phyloP scores from a whole-genome alignment of 306 rosid species.

The Acacia acuminata region DNA sequence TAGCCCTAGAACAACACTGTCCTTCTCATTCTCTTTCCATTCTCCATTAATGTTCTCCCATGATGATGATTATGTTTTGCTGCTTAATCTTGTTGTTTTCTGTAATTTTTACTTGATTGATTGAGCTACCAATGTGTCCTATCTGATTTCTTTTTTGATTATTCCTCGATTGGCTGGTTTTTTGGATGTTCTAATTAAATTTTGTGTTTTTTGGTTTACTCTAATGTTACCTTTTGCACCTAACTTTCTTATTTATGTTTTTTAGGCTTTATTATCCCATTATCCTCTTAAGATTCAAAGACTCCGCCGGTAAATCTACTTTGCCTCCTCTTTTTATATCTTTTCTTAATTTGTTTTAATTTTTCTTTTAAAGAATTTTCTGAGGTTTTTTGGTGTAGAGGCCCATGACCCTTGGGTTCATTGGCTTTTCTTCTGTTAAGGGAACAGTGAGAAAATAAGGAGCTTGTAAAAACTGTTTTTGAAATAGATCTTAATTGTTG shows the following conservation, averaged over 20 bases:
- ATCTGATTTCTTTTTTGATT: background rate
- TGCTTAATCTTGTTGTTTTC: background rate
- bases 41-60: background rate
- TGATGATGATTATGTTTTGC: slow-evolving; percentile 1
- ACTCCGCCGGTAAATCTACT: slow-evolving; percentile 63
- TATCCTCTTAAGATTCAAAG: slow-evolving; percentile 68
- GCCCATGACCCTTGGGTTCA: background rate
- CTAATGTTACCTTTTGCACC: background rate
- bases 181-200: slow-evolving; percentile 8
- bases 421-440: slow-evolving; percentile 2
- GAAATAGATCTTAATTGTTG: background rate
- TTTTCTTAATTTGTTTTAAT: background rate
- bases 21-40: background rate
- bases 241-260: slow-evolving; percentile 15
- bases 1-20: background rate
- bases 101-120: background rate
- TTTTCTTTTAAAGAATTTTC: background rate
- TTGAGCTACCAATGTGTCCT: background rate
- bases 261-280: slow-evolving; percentile 80
- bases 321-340: background rate
- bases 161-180: background rate
- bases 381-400: slow-evolving; percentile 28
- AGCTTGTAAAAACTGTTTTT: slow-evolving; percentile 1
- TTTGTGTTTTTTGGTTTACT: slow-evolving; percentile 8
- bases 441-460: background rate